Evolutionary conservation across 441 rosid species (phyloP).

Genomic region (Hypseocharis bilobata): DNA sequence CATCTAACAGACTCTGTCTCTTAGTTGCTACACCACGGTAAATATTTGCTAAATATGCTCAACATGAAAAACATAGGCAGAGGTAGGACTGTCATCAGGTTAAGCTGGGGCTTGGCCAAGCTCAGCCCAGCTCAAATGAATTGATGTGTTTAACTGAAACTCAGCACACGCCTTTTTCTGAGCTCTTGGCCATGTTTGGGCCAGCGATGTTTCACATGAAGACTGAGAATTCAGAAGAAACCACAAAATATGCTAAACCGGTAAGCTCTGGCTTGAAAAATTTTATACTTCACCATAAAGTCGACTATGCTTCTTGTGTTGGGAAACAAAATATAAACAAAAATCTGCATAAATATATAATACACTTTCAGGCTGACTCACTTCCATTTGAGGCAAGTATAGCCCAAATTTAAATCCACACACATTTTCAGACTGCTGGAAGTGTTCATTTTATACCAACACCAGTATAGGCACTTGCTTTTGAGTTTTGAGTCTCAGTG

Average conservation of each 20-base stretch:
- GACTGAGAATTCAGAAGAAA: not conserved
- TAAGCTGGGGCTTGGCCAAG: too few species aligned
- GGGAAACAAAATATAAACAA: not conserved
- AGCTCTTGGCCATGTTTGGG: not conserved
- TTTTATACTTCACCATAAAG: not conserved
- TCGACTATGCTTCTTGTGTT: not conserved
- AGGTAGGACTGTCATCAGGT: too few species aligned
- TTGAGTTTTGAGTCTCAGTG: too few species aligned
- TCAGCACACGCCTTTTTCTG: not conserved
- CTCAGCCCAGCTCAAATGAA: not conserved
- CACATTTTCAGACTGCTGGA: too few species aligned
- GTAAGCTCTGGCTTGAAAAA: not conserved
- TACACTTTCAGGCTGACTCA: not conserved
- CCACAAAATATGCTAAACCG: not conserved
- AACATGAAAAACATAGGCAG: too few species aligned
- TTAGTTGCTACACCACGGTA: too few species aligned
- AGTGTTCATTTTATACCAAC: too few species aligned
- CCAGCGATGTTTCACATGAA: not conserved
- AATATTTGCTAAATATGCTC: not conserved
- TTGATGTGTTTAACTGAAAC: not conserved
- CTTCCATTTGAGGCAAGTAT: not conserved
- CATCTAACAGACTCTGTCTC: not conserved
- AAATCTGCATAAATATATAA: not conserved
- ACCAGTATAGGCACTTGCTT: too few species aligned
- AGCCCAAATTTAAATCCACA: too few species aligned